Base-by-base conservation (phyloP, 768 basidiomycete genomes). In the Naganishia antarctica region DNA sequence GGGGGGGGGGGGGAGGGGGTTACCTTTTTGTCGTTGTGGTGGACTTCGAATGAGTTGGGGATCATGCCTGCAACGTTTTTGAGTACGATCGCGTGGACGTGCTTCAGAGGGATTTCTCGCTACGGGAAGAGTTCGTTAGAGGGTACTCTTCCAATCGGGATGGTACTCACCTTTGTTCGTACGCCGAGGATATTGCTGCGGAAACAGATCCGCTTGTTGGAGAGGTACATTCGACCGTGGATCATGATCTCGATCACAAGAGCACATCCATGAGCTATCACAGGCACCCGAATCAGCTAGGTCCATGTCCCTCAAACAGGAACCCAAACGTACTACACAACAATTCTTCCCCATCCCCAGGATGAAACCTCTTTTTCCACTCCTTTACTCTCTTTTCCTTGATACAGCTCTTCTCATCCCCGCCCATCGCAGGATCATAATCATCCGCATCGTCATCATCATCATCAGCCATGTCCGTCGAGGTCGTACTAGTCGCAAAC, bases 181-280 rank as follows among this genome's bases (percentile, higher is more conserved):
- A 67, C 62, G 18, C 70, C 70, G 18, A 71, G 37, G 48, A 71
- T 71, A 48, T 71, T 71, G 51, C 61, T 50, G 49, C 64, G 37
- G 61, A 71, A 71, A 5, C 57, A 67, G 31, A 71, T 41, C 1
- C 46, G 41, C 32, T 51, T 44, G 15, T 51, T 62, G 11, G 66
- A 66, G 64, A 71, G 31, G 46, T 65, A 71, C 41, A 71, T 63
- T 3, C 70, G 53, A 8, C 70, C 70, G 50, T 71, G 70, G 28
- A 71, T 63, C 64, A 71, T 68, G 44, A 71, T 66, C 11, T 66
- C 68, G 40, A 63, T 61, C n/a, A 67, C 68, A 11, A 71, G 51
- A 5, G 70, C 70, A 34, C 67, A 68, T 28, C 70, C 70, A 25
- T 65, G 66, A 9, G 70, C 68, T 66, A 43, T 45, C 23, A 23